phyloP scores from a whole-genome alignment of 805 yeast genomes.

The Priceomyces medius region DNA sequence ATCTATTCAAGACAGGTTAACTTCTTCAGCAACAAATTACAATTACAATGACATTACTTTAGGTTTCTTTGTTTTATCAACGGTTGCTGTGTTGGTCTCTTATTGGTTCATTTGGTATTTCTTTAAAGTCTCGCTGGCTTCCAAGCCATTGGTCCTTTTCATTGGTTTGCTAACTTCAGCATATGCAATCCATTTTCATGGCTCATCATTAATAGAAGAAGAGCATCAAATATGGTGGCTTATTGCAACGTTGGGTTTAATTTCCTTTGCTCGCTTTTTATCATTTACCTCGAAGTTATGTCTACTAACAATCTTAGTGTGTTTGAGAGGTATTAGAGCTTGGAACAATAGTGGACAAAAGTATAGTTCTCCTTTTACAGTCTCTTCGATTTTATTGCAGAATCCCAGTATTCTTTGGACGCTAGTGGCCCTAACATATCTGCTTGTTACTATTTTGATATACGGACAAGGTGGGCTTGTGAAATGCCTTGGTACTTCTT shows the following conservation, averaged over 20 bases:
- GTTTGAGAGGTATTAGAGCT: constrained; percentile 63
- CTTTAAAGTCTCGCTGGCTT: constrained; percentile 10
- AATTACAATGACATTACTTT: constrained; percentile 47
- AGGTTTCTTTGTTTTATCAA: constrained; percentile 27
- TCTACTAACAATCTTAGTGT: constrained; percentile 19
- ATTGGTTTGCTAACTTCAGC: constrained; percentile 4
- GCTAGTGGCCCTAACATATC: constrained; percentile 43
- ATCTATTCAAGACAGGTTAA: constrained; percentile 49
- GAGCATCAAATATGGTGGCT: constrained; percentile 97
- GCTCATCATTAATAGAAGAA: constrained; percentile 78
- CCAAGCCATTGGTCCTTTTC: constrained; percentile 3
- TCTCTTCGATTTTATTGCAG: constrained; percentile 43
- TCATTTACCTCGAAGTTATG: constrained; percentile 4
- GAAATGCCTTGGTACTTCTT: constrained; percentile 17
- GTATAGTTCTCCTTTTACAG: constrained; percentile 38
- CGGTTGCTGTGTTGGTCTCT: constrained; percentile 29
- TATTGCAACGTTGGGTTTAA: constrained; percentile 18
- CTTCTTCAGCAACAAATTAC: constrained; percentile 72
- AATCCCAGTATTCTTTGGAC: constrained; percentile 45
- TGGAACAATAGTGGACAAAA: constrained; percentile 95
- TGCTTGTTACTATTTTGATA: constrained; percentile 15
- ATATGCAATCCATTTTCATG: constrained; percentile 74
- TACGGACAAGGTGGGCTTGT: constrained; percentile 25
- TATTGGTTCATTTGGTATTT: constrained; percentile 17
- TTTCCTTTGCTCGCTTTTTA: constrained; percentile 10